Evolutionary conservation across 2,329 filamentous ascomycete genomes (phyloP).

Genomic region (Talaromyces sp.): DNA sequence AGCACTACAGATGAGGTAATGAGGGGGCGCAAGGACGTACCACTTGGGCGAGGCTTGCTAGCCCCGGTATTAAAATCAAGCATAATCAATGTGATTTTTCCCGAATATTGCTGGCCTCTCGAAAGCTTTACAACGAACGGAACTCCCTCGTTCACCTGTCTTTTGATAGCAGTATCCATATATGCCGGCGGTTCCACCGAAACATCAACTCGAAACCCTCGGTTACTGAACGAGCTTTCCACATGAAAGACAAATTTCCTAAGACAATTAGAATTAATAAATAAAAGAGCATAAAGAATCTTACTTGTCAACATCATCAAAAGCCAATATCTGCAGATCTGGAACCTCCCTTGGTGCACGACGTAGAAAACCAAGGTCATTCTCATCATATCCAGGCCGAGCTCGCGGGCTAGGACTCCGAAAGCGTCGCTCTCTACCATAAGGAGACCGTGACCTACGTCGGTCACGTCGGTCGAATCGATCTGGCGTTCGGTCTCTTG

Average conservation of each 20-base stretch:
- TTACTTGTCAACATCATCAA: conserved; percentile 66
- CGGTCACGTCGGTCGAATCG: conserved; percentile 52
- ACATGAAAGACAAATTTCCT: conserved; percentile 80
- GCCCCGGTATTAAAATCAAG: conserved; percentile 76
- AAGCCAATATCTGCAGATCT: conserved; percentile 81
- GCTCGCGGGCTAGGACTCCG: conserved; percentile 66
- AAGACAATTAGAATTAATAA: neutral
- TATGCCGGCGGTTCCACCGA: conserved; percentile 75
- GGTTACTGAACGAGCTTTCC: conserved; percentile 67
- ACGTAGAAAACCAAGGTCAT: conserved; percentile 62
- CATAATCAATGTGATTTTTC: conserved; percentile 75
- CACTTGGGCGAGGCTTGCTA: conserved; percentile 73
- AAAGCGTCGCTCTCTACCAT: conserved; percentile 57
- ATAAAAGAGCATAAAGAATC: conserved; percentile 8
- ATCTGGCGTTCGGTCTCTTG: conserved; percentile 42
- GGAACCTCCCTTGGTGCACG: conserved; percentile 72
- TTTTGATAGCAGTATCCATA: conserved; percentile 72
- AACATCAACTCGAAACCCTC: conserved; percentile 70
- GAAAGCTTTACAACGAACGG: conserved; percentile 77
- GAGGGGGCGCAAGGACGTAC: conserved; percentile 30
- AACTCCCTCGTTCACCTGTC: conserved; percentile 85
- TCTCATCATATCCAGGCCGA: conserved; percentile 53
- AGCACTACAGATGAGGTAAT: neutral
- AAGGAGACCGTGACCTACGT: conserved; percentile 67
- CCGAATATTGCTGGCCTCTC: conserved; percentile 61